A percentile compares a stretch with the other conserved stretches of the same genome.
These are phyloP conservation scores for Lactifluus volemus DNA, from an alignment of 768 basidiomycete genomes.

Conservation along the genomic window DNA sequence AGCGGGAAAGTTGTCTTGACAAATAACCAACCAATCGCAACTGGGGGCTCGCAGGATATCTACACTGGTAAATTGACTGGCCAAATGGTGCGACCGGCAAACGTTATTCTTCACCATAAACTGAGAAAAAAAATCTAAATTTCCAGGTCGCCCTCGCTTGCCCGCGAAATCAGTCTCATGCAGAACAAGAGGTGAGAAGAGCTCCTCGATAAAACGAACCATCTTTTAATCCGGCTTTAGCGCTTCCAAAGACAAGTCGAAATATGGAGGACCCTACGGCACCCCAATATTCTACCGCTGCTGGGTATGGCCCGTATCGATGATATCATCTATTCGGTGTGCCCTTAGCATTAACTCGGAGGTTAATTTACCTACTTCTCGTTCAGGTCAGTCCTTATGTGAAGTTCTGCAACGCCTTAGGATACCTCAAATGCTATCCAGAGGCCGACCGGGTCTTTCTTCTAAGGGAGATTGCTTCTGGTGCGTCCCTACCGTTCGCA, in stretches of 20 bases:
- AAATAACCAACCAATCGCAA: slow-evolving; percentile 6
- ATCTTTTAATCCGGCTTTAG: not conserved
- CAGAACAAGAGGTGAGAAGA: slow-evolving; percentile 10
- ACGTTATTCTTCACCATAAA: not conserved
- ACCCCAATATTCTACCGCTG: slow-evolving; percentile 13
- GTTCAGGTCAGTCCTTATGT: slow-evolving; percentile 12
- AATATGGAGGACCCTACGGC: slow-evolving; percentile 16
- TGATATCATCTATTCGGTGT: slow-evolving; percentile 8
- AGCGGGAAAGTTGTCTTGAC: slow-evolving; percentile 7
- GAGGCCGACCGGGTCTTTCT: slow-evolving; percentile 7
- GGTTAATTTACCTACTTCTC: not conserved
- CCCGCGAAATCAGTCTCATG: slow-evolving; percentile 7
- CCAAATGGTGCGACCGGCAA: not conserved
- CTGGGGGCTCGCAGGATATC: slow-evolving; percentile 15
- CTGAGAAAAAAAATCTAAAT: too few relatives aligned
- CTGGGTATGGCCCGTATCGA: slow-evolving; percentile 11
- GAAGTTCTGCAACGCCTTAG: slow-evolving; percentile 6
- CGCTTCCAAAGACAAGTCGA: slow-evolving; percentile 16
- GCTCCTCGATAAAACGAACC: too few relatives aligned
- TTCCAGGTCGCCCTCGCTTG: slow-evolving; percentile 5
- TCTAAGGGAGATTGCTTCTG: slow-evolving; percentile 10
- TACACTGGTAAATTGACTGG: slow-evolving; percentile 16
- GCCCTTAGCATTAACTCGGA: not conserved
- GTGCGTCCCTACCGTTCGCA: not conserved
- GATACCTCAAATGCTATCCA: not conserved